phyloP scores from a whole-genome alignment of 768 basidiomycete species.

The Stropharia rugosoannulata region DNA sequence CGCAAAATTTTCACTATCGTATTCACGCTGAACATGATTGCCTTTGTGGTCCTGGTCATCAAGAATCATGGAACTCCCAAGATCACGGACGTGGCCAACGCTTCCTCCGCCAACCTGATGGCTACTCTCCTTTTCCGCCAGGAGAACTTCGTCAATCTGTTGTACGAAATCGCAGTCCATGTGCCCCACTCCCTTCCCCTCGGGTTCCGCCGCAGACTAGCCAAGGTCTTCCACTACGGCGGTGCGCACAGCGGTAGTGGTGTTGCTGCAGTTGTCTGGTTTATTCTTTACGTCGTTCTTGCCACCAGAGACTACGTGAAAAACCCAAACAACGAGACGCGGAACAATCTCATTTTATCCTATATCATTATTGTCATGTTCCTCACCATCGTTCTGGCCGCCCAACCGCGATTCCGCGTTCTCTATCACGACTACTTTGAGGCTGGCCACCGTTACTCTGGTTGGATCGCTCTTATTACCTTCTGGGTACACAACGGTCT shows the following conservation, averaged over 20 bases:
- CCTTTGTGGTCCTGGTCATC: constrained; percentile 41
- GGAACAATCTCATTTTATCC: constrained; percentile 33
- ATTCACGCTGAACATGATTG: constrained; percentile 47
- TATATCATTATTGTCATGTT: constrained; percentile 48
- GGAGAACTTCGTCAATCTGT: constrained; percentile 53
- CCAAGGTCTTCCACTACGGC: constrained; percentile 54
- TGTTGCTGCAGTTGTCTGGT: constrained; percentile 50
- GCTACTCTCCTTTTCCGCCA: constrained; percentile 41
- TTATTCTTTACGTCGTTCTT: constrained; percentile 46
- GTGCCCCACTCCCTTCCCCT: constrained; percentile 36
- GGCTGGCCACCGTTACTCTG: constrained; percentile 50
- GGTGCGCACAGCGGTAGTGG: constrained; percentile 56
- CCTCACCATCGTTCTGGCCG: constrained; percentile 43
- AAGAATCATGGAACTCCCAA: constrained; percentile 31
- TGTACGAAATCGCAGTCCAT: constrained; percentile 44
- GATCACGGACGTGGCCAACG: constrained; percentile 37
- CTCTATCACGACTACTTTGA: constrained; percentile 54
- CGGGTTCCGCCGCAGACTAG: constrained; percentile 44
- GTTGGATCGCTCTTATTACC: constrained; percentile 47
- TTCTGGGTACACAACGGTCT: constrained; percentile 47
- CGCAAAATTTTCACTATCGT: constrained; percentile 54
- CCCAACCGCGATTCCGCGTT: constrained; percentile 45
- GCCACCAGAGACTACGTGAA: constrained; percentile 34
- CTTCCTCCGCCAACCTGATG: constrained; percentile 43
- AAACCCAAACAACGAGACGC: constrained; percentile 22